Conservation (phyloP, 2,329 filamentous ascomycete genomes). For the Venturia asperata region DNA sequence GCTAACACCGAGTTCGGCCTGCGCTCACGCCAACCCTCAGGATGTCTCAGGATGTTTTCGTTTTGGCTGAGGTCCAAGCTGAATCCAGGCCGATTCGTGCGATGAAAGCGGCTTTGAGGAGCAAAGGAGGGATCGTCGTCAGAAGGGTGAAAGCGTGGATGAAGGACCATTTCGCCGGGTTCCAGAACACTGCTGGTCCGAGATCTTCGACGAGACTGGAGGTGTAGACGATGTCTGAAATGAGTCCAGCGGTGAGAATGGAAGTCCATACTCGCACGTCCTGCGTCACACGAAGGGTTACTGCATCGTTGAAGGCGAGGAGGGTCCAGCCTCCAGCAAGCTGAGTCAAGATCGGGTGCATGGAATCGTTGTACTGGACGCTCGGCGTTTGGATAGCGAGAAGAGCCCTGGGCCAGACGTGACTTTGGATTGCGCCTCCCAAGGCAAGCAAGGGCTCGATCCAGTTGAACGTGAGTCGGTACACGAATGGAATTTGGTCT, state of each 20-base stretch:
- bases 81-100: slow-evolving; percentile 2
- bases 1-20: neutral
- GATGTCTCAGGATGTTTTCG: neutral
- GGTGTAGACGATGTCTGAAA: slow-evolving; percentile 15
- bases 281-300: slow-evolving; percentile 9
- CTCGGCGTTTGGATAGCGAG: slow-evolving; percentile 11
- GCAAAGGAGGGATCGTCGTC: slow-evolving; percentile 1
- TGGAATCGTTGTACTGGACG: slow-evolving; percentile 12
- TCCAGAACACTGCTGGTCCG: slow-evolving; percentile 13
- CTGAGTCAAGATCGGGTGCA: slow-evolving; percentile 13
- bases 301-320: slow-evolving; percentile 15
- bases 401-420: neutral
- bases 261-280: slow-evolving; percentile 16
- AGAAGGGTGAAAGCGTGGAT: slow-evolving; percentile 3
- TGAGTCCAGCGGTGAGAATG: neutral
- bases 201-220: slow-evolving; percentile 15
- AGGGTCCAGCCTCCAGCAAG: slow-evolving; percentile 16
- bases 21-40: too few relatives aligned
- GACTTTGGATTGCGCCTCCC: neutral
- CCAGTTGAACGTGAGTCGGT: slow-evolving; percentile 16
- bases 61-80: neutral
- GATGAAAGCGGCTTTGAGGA: neutral
- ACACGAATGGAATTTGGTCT: slow-evolving; percentile 13
- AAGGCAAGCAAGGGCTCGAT: slow-evolving; percentile 15
- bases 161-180: slow-evolving; percentile 1